Evolutionary conservation across 495 filamentous ascomycete species (phyloP).

Genomic region (Penicillium taxi): DNA sequence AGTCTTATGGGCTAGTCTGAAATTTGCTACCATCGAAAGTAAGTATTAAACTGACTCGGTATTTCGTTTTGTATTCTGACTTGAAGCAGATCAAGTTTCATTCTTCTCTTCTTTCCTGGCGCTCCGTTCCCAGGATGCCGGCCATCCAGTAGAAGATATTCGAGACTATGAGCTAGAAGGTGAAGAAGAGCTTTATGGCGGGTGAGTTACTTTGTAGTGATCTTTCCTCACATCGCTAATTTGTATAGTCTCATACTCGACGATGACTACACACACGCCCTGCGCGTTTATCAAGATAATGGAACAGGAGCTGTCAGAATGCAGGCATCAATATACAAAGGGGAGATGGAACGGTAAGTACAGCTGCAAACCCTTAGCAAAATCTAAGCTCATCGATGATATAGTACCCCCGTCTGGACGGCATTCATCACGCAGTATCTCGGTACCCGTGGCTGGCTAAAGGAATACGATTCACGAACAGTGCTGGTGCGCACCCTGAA

Average conservation of each 20-base stretch:
- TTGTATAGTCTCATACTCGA: conserved; percentile 58
- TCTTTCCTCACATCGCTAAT: conserved; percentile 4
- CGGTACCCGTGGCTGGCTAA: conserved; percentile 50
- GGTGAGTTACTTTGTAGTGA: conserved; percentile 38
- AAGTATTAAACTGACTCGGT: conserved; percentile 13
- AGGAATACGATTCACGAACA: conserved; percentile 38
- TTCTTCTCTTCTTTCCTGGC: conserved; percentile 73
- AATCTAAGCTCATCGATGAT: conserved; percentile 1
- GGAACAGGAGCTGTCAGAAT: conserved; percentile 53
- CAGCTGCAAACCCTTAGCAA: neutral
- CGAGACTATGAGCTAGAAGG: conserved; percentile 53
- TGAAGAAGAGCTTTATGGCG: conserved; percentile 62
- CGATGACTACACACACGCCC: conserved; percentile 58
- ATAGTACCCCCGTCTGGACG: conserved; percentile 60
- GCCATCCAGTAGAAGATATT: conserved; percentile 42
- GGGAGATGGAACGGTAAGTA: conserved; percentile 34
- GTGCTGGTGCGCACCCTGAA: conserved; percentile 55
- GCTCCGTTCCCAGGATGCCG: conserved; percentile 60
- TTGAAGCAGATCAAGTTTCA: too few species aligned
- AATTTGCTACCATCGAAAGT: conserved; percentile 54
- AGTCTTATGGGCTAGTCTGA: conserved; percentile 49
- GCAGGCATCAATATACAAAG: conserved; percentile 42
- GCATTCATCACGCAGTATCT: conserved; percentile 62
- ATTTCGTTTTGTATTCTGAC: conserved; percentile 22
- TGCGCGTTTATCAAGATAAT: conserved; percentile 63